Conservation (phyloP, 2,329 filamentous ascomycete species). For the Xylariales sp. region DNA sequence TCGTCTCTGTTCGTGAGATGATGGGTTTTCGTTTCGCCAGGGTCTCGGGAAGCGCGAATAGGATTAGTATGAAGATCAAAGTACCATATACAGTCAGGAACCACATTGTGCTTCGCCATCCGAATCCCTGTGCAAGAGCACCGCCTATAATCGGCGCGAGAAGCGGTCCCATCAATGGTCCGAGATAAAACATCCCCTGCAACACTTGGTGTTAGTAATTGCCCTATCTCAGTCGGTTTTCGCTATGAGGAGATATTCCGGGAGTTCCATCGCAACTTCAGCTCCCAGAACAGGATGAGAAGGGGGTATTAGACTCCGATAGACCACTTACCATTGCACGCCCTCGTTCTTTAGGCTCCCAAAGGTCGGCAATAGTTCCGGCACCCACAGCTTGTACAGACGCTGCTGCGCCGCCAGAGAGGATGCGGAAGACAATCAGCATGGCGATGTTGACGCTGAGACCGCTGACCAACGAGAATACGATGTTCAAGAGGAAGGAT, state of each 20-base stretch:
- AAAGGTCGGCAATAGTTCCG: constrained; percentile 78
- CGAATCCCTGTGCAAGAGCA: constrained; percentile 60
- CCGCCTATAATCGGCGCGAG: constrained; percentile 75
- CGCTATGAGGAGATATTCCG: too few relatives aligned
- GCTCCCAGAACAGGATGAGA: too few relatives aligned
- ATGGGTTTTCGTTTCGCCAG: constrained; percentile 34
- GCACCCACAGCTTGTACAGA: constrained; percentile 80
- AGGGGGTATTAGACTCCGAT: too few relatives aligned
- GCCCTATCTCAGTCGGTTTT: too few relatives aligned
- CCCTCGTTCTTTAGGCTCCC: constrained; percentile 68
- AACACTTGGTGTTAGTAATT: neutral
- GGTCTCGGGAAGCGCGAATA: constrained; percentile 63
- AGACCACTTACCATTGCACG: constrained; percentile 67
- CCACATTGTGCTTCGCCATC: constrained; percentile 76
- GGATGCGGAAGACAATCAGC: constrained; percentile 71
- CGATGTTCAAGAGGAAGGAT: constrained; percentile 66
- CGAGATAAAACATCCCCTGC: constrained; percentile 64
- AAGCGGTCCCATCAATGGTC: constrained; percentile 69
- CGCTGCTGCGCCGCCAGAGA: constrained; percentile 71
- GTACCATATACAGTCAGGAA: constrained; percentile 69
- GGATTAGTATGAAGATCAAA: constrained; percentile 47
- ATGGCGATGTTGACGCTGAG: constrained; percentile 66
- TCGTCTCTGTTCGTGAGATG: constrained; percentile 3
- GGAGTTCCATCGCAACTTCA: too few relatives aligned
- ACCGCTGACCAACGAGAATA: constrained; percentile 68